Conservation (phyloP, 2,329 filamentous ascomycete genomes). For the Gnomoniopsis smithogilvyi region DNA sequence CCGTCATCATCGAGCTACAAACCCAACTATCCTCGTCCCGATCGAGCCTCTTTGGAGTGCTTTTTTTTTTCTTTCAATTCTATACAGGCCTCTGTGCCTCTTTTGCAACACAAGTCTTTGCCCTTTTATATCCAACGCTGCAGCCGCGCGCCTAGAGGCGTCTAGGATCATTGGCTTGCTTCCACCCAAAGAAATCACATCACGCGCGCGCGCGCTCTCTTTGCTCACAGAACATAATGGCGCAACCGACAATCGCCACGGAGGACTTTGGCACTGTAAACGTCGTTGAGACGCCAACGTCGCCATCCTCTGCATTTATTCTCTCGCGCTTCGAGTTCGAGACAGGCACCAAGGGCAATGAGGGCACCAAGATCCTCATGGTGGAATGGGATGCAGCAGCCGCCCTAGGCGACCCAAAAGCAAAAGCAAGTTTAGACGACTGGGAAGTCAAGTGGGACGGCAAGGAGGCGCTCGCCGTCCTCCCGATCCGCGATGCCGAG, state of each 20-base stretch:
- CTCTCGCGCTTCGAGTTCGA: constrained; percentile 87
- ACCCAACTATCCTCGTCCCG: neutral
- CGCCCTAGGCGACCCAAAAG: constrained; percentile 4
- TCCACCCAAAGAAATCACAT: neutral
- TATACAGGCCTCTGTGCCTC: neutral
- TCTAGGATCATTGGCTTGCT: neutral
- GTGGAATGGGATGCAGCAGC: constrained; percentile 73
- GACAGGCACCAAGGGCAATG: constrained; percentile 63
- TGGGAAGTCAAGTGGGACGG: constrained; percentile 86
- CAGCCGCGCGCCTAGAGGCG: constrained; percentile 16
- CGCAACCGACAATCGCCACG: constrained; percentile 13
- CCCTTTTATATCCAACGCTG: neutral
- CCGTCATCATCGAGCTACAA: constrained; percentile 1
- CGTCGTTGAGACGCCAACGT: constrained; percentile 38
- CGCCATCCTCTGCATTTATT: constrained; percentile 48
- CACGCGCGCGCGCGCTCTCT: constrained; percentile 1
- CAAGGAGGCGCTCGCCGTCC: constrained; percentile 59
- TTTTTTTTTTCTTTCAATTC: neutral
- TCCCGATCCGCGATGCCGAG: constrained; percentile 60
- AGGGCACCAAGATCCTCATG: constrained; percentile 90
- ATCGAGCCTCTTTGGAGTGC: neutral
- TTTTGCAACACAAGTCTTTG: neutral
- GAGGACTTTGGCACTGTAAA: constrained; percentile 14
- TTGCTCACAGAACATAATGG: constrained; percentile 1
- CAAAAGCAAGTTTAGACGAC: constrained; percentile 20